Evolutionary conservation across 768 basidiomycete species (phyloP).

Genomic region (Panus rudis): DNA sequence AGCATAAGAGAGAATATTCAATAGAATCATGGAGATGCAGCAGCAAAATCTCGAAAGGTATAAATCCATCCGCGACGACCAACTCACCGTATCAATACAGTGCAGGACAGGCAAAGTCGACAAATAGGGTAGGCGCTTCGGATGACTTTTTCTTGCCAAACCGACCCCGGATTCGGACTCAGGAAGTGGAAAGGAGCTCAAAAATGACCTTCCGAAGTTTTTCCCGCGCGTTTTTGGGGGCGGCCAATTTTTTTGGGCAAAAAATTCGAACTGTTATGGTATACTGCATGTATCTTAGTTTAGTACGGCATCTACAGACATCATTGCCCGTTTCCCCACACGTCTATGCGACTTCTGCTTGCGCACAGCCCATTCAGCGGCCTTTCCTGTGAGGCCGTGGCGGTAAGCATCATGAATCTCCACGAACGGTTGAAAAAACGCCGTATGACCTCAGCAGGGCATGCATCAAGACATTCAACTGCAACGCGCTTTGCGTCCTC

Average conservation of each 20-base stretch:
- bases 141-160: conserved; percentile 14
- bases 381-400: conserved; percentile 27
- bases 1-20: not conserved
- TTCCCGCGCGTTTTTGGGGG: conserved; percentile 20
- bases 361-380: conserved; percentile 32
- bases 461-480: conserved; percentile 24
- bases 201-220: conserved; percentile 17
- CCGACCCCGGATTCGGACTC: conserved; percentile 19
- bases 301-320: conserved; percentile 26
- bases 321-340: conserved; percentile 21
- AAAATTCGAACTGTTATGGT: conserved; percentile 1
- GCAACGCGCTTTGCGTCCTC: conserved; percentile 24
- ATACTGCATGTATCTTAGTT: conserved; percentile 7
- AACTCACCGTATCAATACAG: no score
- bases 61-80: no score
- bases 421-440: conserved; percentile 31
- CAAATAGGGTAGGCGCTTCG: conserved; percentile 12
- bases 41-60: no score
- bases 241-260: conserved; percentile 20
- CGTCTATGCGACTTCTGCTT: conserved; percentile 29
- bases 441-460: conserved; percentile 30
- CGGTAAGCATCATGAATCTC: conserved; percentile 31
- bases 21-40: no score
- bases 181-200: conserved; percentile 10
- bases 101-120: conserved; percentile 22